Percentiles rank a stretch among this genome's conserved stretches.
phyloP scores from a whole-genome alignment of 495 filamentous ascomycete genomes.

The Hypoxylon fuscum region DNA sequence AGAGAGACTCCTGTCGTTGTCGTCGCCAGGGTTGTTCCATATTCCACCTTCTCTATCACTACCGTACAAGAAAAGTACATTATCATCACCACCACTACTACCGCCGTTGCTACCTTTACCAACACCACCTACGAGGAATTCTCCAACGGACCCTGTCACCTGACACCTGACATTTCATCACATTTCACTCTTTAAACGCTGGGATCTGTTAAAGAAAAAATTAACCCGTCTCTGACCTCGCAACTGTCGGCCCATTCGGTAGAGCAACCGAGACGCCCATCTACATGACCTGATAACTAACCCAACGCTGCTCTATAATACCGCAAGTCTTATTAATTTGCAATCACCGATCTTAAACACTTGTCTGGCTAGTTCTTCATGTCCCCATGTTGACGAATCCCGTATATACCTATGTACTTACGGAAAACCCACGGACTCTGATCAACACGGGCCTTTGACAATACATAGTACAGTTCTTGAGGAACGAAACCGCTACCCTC shows the following conservation, averaged over 20 bases:
- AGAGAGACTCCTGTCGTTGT: slow-evolving; percentile 4
- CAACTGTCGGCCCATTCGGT: slow-evolving; percentile 33
- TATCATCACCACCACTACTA: slow-evolving; percentile 1
- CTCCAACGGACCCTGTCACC: slow-evolving; percentile 30
- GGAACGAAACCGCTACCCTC: too few species aligned
- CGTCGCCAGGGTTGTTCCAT: slow-evolving; percentile 8
- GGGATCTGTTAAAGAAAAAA: background rate
- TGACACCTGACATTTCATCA: slow-evolving; percentile 29
- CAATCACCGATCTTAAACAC: slow-evolving; percentile 13
- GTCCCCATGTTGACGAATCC: slow-evolving; percentile 18
- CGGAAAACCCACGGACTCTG: slow-evolving; percentile 35
- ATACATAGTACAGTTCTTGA: too few species aligned
- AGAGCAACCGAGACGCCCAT: slow-evolving; percentile 17
- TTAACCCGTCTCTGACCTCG: slow-evolving; percentile 15
- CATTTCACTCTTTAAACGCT: slow-evolving; percentile 19
- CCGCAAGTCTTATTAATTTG: slow-evolving; percentile 17
- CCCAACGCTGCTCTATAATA: slow-evolving; percentile 3
- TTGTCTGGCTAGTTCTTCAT: slow-evolving; percentile 4
- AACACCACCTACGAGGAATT: slow-evolving; percentile 15
- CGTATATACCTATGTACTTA: slow-evolving; percentile 17
- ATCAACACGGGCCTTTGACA: slow-evolving; percentile 34
- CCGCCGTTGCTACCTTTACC: slow-evolving; percentile 7
- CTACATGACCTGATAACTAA: slow-evolving; percentile 1
- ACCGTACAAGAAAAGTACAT: too few species aligned
- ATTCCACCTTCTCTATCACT: too few species aligned